Evolutionary conservation across 2,329 filamentous ascomycete genomes (phyloP).

Genomic region (Diaporthe destruens): DNA sequence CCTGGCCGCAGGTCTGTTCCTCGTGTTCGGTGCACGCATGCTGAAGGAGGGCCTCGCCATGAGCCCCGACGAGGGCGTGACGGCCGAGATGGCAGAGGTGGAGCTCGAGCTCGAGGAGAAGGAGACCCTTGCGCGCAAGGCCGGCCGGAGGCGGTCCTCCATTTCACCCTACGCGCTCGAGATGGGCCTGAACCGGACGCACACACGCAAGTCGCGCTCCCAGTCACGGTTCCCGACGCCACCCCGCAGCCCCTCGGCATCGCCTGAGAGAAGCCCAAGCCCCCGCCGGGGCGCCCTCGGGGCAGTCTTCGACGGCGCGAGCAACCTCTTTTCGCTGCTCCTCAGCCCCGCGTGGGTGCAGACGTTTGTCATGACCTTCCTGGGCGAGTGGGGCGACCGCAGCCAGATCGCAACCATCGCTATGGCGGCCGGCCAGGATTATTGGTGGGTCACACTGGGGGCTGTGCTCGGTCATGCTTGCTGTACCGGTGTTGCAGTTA

Average conservation of each 20-base stretch:
- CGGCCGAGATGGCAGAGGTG: slow-evolving; percentile 98
- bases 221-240: slow-evolving; percentile 84
- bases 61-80: slow-evolving; percentile 89
- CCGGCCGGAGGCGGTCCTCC: slow-evolving; percentile 74
- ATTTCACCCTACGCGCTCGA: slow-evolving; percentile 84
- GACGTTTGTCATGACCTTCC: slow-evolving; percentile 98
- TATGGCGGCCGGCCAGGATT: slow-evolving; percentile 98
- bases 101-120: slow-evolving; percentile 95
- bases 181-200: slow-evolving; percentile 74
- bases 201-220: slow-evolving; percentile 74
- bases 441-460: slow-evolving; percentile 97
- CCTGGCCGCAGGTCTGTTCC: slow-evolving; percentile 85
- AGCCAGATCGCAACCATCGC: slow-evolving; percentile 98
- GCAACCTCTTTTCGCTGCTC: slow-evolving; percentile 88
- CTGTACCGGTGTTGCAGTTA: slow-evolving; percentile 91
- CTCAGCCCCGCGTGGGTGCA: slow-evolving; percentile 98
- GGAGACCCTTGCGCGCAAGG: slow-evolving; percentile 79
- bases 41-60: slow-evolving; percentile 89
- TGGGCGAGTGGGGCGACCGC: slow-evolving; percentile 97
- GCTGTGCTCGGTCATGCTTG: slow-evolving; percentile 87
- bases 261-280: slow-evolving; percentile 72
- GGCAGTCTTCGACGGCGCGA: slow-evolving; percentile 71
- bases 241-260: slow-evolving; percentile 83
- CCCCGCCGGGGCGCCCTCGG: slow-evolving; percentile 57
- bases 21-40: slow-evolving; percentile 88